Evolutionary conservation across 306 rosid genomes (phyloP).

Genomic region (Dalbergia cultrata): DNA sequence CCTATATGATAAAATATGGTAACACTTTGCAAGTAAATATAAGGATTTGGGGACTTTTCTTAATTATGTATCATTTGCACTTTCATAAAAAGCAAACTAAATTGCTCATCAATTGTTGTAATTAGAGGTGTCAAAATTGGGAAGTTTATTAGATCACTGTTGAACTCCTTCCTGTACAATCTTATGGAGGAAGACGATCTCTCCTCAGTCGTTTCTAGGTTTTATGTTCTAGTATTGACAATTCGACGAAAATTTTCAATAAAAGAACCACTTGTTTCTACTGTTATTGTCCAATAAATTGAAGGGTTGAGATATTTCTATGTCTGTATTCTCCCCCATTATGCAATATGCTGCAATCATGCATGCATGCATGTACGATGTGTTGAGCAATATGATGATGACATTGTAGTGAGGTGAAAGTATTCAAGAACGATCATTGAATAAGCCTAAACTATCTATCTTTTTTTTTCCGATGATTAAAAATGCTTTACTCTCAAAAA

Average conservation of each 20-base stretch:
- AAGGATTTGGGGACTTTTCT: conserved; percentile 23
- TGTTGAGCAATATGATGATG: too few relatives aligned
- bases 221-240: conserved; percentile 22
- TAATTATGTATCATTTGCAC: neutral
- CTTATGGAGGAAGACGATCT: conserved; percentile 2
- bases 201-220: neutral
- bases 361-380: too few relatives aligned
- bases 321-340: neutral
- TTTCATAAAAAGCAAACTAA: conserved; percentile 13
- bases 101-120: conserved; percentile 25
- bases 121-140: conserved; percentile 23
- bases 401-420: too few relatives aligned
- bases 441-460: too few relatives aligned
- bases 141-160: neutral
- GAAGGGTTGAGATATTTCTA: neutral
- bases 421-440: too few relatives aligned
- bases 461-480: too few relatives aligned
- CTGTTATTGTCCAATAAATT: neutral
- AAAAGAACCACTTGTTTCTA: neutral
- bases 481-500: too few relatives aligned
- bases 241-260: conserved; percentile 1
- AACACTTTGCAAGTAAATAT: neutral
- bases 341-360: neutral
- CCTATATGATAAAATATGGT: conserved; percentile 30
- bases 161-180: neutral